These are phyloP conservation scores for Chaetomidium leptoderma DNA, from an alignment of 495 filamentous ascomycete species.

Conservation along the genomic window DNA sequence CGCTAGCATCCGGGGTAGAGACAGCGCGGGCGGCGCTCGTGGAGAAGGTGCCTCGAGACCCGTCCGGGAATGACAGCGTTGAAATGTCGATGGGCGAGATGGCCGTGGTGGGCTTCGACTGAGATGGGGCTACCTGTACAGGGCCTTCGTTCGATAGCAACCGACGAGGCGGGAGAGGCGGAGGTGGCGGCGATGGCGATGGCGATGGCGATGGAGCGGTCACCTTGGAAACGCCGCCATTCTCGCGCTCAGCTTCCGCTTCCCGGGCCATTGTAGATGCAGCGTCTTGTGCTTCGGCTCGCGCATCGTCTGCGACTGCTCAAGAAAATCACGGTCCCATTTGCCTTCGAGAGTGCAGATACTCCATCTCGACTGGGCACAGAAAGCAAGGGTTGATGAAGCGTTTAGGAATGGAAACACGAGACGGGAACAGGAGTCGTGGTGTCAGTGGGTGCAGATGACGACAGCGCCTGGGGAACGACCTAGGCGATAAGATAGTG, in stretches of 20 bases:
- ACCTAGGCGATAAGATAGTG: slow-evolving; percentile 15
- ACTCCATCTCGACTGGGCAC: neutral
- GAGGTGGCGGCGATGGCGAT: slow-evolving; percentile 14
- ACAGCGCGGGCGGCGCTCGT: slow-evolving; percentile 39
- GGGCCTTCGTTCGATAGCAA: slow-evolving; percentile 26
- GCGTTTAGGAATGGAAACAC: neutral
- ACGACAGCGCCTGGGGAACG: slow-evolving; percentile 4
- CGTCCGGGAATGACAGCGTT: slow-evolving; percentile 65
- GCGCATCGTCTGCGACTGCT: slow-evolving; percentile 21
- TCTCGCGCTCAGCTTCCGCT: slow-evolving; percentile 16
- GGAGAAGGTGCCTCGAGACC: slow-evolving; percentile 57
- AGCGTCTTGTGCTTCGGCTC: slow-evolving; percentile 5
- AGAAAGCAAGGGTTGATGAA: neutral
- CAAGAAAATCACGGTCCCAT: neutral
- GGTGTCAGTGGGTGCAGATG: neutral
- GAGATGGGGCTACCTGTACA: slow-evolving; percentile 42
- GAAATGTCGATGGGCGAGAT: slow-evolving; percentile 73
- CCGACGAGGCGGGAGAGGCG: slow-evolving; percentile 63
- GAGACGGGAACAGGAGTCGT: neutral
- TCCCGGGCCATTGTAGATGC: slow-evolving; percentile 29
- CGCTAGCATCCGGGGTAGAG: slow-evolving; percentile 32
- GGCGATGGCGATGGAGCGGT: slow-evolving; percentile 5
- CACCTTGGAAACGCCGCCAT: slow-evolving; percentile 5
- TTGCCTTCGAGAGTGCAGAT: neutral
- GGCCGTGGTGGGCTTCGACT: slow-evolving; percentile 76